Base-by-base conservation (phyloP, 257 asterid species). In the Primulina tabacum region DNA sequence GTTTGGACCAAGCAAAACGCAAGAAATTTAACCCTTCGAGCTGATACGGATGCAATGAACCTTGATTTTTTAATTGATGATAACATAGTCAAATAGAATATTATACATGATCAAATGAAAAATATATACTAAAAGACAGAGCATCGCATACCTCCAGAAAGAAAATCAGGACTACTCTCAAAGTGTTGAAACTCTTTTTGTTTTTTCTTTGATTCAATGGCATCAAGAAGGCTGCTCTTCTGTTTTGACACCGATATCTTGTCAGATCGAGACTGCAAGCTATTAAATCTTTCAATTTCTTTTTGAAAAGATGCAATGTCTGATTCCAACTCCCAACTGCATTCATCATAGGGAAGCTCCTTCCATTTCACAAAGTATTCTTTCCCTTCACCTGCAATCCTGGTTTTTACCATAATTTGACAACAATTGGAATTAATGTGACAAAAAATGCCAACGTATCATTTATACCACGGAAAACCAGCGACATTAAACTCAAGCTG, bases 21-120 rank as follows among this genome's bases (percentile, higher is more conserved):
- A 94, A 76, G 86, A 94, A 94, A 81, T 94, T 94, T 87, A 94
- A 86, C 79, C 99, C 99, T 91, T 91, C 99, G 28, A 94, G 97
- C 91, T 94, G 99, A 80, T 94, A 94, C 20, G 99, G 99, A 78
- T 94, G 97, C 76, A 94, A 79, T 21, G 97, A 90, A 81, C 98
- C 98, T 93, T 78, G 65, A 66, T 16, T 35, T 68, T 65, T 72
- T 59, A 65, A 65, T 75, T 28, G 65, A 72, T 60, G 72, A 56
- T 64, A 18, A 38, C 60, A 70, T 70, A 35, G 79, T 75, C 70
- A 74, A 53, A 61, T 52, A 61, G 64, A 62, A 69, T 61, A 76
- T 59, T 55, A 37, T 68, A 30, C 67, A 57, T 65, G 61, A 47
- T 64, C 16, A 34, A 5, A 50, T 28, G 57, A 30, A 65, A 75